Base-by-base conservation (phyloP, 805 yeast species). In the Cyberlindnera lachancei region DNA sequence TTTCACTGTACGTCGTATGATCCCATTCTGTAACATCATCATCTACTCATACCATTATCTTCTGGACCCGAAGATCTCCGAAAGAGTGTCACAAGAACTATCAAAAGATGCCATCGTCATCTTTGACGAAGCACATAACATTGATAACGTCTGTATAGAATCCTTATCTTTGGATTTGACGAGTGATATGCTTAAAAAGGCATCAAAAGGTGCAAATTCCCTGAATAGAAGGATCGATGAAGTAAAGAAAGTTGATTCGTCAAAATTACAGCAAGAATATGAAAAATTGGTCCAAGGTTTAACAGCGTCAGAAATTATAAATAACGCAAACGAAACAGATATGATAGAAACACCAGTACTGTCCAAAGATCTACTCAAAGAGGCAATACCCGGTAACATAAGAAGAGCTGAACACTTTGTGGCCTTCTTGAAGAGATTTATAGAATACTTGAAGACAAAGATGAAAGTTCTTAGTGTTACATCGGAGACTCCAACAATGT, bases 81-180 rank as follows among this genome's bases (percentile, higher is more conserved):
- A 87, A 43, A 67, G 98, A 40, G 99, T 92, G 15, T 87, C 96
- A 5, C 75, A 70, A 41, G 97, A 92, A 52, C 70, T 92, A 31
- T 83, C 95, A 14, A 85, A 87, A 45, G 97, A 92, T 51, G 73
- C 94, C 34, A 92, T 92, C 38, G 82, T 92, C 40, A 94, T 92
- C 24, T 92, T 92, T 53, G 99, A 92, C 61, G 99, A 92, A 63
- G 98, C 98, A 29, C 99, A 92, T 58, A 92, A 92, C 60, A 92
- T 92, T 35, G 98, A 92, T 67, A 92, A 92, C 66, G 99, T 92
- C 36, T 92, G 99, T 63, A 92, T 92, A 36, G 99, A 92, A 57
- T 84, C 97, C 0, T 59, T 92, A 25, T 85, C 96, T 6, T 68
- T 92, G 30, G 97, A 92, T 53, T 62, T 92, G 42, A 92, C 96